Conservation (phyloP, 805 yeast species). For the Myxozyma mucilagina region DNA sequence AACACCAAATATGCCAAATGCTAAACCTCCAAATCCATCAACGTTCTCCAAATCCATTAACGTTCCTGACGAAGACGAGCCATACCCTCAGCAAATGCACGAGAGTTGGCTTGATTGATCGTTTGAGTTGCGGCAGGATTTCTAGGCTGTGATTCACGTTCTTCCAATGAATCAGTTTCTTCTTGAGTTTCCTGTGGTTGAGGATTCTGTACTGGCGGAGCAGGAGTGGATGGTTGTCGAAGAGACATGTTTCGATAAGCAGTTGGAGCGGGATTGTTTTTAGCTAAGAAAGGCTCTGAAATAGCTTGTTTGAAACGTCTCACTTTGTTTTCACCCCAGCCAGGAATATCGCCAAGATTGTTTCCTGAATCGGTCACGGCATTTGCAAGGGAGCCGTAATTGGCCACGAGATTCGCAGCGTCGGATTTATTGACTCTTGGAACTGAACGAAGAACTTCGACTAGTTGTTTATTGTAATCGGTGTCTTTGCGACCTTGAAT, state of each 20-base stretch:
- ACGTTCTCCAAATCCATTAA: background rate
- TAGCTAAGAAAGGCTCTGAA: constrained; percentile 34
- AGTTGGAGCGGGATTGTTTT: background rate
- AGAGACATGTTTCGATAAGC: constrained; percentile 6
- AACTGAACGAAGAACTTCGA: constrained; percentile 39
- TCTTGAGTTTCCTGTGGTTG: background rate
- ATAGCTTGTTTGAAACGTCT: constrained; percentile 34
- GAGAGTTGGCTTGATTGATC: background rate
- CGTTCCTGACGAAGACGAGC: constrained; percentile 1
- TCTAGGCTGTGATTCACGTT: background rate
- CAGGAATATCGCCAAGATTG: constrained; percentile 35
- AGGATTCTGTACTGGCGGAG: background rate
- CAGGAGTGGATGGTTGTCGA: background rate
- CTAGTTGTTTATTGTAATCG: constrained; percentile 41
- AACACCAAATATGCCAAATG: no score
- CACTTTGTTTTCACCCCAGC: constrained; percentile 42
- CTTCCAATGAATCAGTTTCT: background rate
- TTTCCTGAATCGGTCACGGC: constrained; percentile 37
- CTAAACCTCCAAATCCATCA: no score
- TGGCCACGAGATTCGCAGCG: constrained; percentile 38
- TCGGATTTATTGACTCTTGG: constrained; percentile 45
- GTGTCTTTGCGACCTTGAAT: constrained; percentile 38
- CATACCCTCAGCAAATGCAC: constrained; percentile 7
- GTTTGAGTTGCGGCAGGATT: constrained; percentile 2
- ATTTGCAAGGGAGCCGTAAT: constrained; percentile 39